Evolutionary conservation across 345 rosid species (phyloP).

Genomic region (Rhizophora apiculata): DNA sequence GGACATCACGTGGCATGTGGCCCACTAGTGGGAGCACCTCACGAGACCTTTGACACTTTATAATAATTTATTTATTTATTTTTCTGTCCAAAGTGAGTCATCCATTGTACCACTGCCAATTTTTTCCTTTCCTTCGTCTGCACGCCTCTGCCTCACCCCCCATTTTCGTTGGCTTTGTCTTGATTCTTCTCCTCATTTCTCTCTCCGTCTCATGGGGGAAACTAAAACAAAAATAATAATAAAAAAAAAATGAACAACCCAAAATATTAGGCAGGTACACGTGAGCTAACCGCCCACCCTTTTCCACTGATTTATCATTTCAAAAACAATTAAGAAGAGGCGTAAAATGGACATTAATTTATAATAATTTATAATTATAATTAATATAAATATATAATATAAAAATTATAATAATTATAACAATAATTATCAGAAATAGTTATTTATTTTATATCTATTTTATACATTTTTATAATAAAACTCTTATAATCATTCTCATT

Average conservation of each 20-base stretch:
- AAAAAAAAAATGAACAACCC: conserved; percentile 23
- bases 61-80: too few relatives aligned
- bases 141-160: conserved; percentile 55
- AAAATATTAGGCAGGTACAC: conserved; percentile 53
- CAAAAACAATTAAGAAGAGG: not conserved
- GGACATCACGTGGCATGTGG: conserved; percentile 72
- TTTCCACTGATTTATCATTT: conserved; percentile 32
- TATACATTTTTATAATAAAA: too few relatives aligned
- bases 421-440: too few relatives aligned
- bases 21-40: conserved; percentile 67
- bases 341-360: too few relatives aligned
- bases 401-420: too few relatives aligned
- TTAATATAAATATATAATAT: too few relatives aligned
- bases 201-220: not conserved
- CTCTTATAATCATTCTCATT: too few relatives aligned
- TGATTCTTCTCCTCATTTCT: not conserved
- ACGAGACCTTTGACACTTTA: conserved; percentile 26
- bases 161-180: conserved; percentile 10
- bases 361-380: too few relatives aligned
- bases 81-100: too few relatives aligned
- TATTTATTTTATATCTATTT: too few relatives aligned
- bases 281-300: conserved; percentile 80
- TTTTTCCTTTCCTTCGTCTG: conserved; percentile 44
- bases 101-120: too few relatives aligned
- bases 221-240: not conserved